These are phyloP conservation scores for Ogataea henricii DNA, from an alignment of 805 yeast genomes.

Conservation along the genomic window DNA sequence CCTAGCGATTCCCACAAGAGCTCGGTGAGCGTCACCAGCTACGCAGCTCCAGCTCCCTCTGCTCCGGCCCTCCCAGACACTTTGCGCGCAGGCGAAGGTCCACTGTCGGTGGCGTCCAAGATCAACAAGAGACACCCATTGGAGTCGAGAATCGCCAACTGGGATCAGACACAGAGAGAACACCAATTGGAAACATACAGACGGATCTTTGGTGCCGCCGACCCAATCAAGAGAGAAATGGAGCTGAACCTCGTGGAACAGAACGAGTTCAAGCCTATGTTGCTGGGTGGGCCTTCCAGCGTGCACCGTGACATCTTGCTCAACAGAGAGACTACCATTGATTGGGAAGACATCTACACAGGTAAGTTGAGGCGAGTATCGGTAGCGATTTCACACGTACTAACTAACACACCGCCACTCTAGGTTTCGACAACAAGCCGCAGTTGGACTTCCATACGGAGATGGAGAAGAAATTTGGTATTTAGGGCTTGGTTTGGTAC, in stretches of 20 bases:
- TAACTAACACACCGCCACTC: conserved; percentile 11
- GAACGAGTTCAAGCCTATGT: conserved; percentile 67
- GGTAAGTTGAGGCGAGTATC: conserved; percentile 35
- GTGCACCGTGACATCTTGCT: conserved; percentile 64
- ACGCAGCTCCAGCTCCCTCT: conserved; percentile 59
- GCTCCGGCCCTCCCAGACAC: conserved; percentile 74
- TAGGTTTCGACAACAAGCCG: conserved; percentile 42
- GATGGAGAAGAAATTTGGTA: conserved; percentile 65
- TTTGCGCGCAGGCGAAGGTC: conserved; percentile 66
- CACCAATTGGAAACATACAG: conserved; percentile 76
- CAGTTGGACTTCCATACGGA: conserved; percentile 67
- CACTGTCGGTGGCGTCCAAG: conserved; percentile 57
- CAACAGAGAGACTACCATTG: conserved; percentile 75
- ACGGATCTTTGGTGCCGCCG: conserved; percentile 88
- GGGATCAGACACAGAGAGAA: conserved; percentile 78
- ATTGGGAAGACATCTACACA: conserved; percentile 91
- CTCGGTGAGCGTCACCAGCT: conserved; percentile 51
- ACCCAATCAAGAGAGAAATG: conserved; percentile 90
- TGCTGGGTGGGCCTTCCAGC: conserved; percentile 58
- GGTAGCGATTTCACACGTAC: background rate
- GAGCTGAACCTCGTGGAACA: conserved; percentile 73
- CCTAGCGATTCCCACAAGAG: conserved; percentile 52
- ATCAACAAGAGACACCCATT: conserved; percentile 84
- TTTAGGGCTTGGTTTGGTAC: conserved; percentile 31
- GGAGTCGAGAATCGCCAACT: conserved; percentile 69